phyloP scores from a whole-genome alignment of 2,329 filamentous ascomycete genomes.

The Phoma herbarum region DNA sequence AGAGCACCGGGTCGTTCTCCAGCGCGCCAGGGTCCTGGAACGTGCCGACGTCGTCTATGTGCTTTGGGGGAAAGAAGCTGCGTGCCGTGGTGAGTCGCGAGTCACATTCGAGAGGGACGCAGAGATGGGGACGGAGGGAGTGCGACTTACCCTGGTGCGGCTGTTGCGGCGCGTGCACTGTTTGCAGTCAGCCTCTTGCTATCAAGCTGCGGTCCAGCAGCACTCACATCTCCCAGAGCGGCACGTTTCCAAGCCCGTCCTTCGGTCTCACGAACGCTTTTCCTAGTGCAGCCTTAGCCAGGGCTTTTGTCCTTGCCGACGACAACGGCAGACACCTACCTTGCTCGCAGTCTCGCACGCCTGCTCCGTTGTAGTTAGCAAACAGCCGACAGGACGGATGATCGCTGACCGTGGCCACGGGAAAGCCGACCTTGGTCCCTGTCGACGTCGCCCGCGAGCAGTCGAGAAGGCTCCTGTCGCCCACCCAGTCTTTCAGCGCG shows the following conservation, averaged over 20 bases:
- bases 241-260: constrained; percentile 26
- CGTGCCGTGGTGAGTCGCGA: constrained; percentile 13
- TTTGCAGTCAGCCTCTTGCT: neutral
- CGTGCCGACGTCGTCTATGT: too few relatives aligned
- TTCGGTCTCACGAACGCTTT: constrained; percentile 1
- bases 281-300: too few relatives aligned
- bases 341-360: constrained; percentile 17
- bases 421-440: constrained; percentile 22
- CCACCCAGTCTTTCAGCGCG: too few relatives aligned
- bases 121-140: neutral
- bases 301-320: neutral
- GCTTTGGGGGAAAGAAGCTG: constrained; percentile 33
- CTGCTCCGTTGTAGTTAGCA: constrained; percentile 30
- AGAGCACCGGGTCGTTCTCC: constrained; percentile 28
- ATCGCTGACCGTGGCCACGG: constrained; percentile 22
- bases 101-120: neutral
- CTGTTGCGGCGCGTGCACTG: neutral
- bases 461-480: neutral
- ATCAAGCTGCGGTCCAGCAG: neutral
- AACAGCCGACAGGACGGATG: constrained; percentile 24
- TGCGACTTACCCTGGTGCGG: neutral
- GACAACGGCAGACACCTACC: constrained; percentile 2
- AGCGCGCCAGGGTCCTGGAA: constrained; percentile 30
- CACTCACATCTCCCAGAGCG: constrained; percentile 31
- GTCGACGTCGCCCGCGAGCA: constrained; percentile 20